These are phyloP conservation scores for Suillus plorans DNA, from an alignment of 768 basidiomycete genomes.

Conservation along the genomic window DNA sequence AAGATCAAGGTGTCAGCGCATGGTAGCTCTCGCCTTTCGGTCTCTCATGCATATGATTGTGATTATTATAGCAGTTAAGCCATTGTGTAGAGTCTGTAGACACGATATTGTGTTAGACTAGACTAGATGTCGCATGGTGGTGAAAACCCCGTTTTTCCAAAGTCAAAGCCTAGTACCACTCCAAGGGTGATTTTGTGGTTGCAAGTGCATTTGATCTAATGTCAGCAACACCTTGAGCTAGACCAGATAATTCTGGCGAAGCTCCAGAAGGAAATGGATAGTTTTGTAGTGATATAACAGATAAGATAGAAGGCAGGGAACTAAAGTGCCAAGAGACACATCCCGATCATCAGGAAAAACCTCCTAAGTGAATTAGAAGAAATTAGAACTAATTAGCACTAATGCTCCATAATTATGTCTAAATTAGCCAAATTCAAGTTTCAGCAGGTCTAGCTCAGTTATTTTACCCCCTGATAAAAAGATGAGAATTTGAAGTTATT, in stretches of 20 bases:
- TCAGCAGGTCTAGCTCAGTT: neutral
- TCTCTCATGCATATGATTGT: neutral
- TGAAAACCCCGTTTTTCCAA: neutral
- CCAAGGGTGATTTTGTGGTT: too few relatives aligned
- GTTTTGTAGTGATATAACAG: too few relatives aligned
- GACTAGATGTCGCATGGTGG: neutral
- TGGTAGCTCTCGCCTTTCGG: neutral
- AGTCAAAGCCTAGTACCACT: too few relatives aligned
- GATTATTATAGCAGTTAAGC: neutral
- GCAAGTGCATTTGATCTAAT: too few relatives aligned
- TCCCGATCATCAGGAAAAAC: too few relatives aligned
- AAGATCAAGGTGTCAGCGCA: neutral
- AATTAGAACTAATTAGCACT: too few relatives aligned
- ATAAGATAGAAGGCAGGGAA: too few relatives aligned
- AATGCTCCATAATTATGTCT: neutral
- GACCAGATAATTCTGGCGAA: too few relatives aligned
- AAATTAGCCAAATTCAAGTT: neutral
- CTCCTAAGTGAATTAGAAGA: too few relatives aligned
- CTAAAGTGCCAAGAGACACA: too few relatives aligned
- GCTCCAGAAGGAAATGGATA: too few relatives aligned
- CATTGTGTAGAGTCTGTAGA: neutral
- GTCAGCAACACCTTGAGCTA: too few relatives aligned
- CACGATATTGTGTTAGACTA: neutral
- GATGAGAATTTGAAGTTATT: neutral
- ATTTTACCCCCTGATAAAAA: neutral